Base-by-base conservation (phyloP, 2,329 filamentous ascomycete species). In the Calonectria pteridis region DNA sequence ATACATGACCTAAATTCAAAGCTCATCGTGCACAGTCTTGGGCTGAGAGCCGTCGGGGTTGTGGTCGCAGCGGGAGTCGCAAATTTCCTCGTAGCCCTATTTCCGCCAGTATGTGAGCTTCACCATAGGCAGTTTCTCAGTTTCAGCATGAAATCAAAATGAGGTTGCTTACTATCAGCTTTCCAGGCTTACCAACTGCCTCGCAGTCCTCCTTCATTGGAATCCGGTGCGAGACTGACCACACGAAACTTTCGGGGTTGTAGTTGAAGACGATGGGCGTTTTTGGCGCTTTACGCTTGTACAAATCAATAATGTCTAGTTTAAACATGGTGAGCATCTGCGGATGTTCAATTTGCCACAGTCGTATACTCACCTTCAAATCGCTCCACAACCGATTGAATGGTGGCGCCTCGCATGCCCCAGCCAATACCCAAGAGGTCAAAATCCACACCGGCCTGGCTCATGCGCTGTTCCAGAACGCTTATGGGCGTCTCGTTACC, bases 191-290 rank as follows among this genome's bases (percentile, higher is more conserved):
- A 9, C 55, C 55, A 16, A 40, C 55, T 1, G 55, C 55, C 55
- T 62, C 55, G 16, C 55, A 62, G 26, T 62, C 55, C 33, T 62
- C 55, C 23, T 20, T 40, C 55, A 62, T 62, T 4, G 55, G 55
- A 16, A 40, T 40, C 18, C 55, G n/a, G 55, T 62, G 55, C 11
- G 55, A 26, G 4, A 62, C 55, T 2, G 55, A 62, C 55, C 55
- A 62, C 7, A 62, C 35, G 16, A 62, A 40, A 10, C 55, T 62
- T 28, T 37, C 35, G 4, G 55, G 55, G 55, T 28, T 62, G 16
- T 62, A 62, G 14, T 62, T 62, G 7, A 62, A 62, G 10, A 62
- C 33, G 5, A 62, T 62, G 10, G 55, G 55, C 0, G 33, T 20
- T 3, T 62, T 26, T 28, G 55, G 55, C 1, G 23, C 14, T 5